Conservation (phyloP, 441 rosid species). For the Aleurites moluccanus region DNA sequence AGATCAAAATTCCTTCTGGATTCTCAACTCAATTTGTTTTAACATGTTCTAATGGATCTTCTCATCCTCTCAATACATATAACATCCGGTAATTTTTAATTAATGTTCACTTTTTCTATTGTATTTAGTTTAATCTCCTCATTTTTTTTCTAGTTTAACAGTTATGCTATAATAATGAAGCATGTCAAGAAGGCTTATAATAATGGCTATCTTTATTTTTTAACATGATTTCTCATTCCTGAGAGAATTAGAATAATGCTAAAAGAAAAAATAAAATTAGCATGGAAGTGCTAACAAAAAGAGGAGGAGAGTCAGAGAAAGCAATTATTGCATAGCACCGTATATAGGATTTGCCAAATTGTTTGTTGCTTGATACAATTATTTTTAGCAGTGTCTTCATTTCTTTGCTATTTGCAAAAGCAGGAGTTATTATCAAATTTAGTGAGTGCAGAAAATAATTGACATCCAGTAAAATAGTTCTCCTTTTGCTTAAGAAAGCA, state of each 20-base stretch:
- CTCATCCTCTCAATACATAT: slow-evolving; percentile 66
- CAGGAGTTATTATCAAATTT: background rate
- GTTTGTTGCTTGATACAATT: background rate
- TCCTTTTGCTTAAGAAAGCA: background rate
- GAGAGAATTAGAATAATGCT: background rate
- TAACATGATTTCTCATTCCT: background rate
- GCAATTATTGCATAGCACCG: background rate
- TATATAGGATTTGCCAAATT: background rate
- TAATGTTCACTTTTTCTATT: background rate
- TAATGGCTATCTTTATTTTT: background rate
- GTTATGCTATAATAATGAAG: background rate
- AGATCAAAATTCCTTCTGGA: slow-evolving; percentile 91
- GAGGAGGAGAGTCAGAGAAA: background rate
- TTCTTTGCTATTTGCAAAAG: background rate
- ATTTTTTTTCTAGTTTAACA: background rate
- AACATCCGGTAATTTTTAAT: slow-evolving; percentile 50
- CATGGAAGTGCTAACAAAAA: background rate
- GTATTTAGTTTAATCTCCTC: background rate
- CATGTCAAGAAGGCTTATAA: background rate
- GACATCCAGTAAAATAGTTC: background rate
- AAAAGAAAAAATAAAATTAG: background rate
- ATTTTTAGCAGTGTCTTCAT: background rate
- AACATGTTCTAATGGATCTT: slow-evolving; percentile 74
- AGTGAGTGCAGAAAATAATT: background rate
- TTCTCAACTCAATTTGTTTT: slow-evolving; percentile 75